Evolutionary conservation across 805 yeast species (phyloP), one percentile per base, ranked within the genome.

Genomic region (Blastobotrys chiropterorum): DNA sequence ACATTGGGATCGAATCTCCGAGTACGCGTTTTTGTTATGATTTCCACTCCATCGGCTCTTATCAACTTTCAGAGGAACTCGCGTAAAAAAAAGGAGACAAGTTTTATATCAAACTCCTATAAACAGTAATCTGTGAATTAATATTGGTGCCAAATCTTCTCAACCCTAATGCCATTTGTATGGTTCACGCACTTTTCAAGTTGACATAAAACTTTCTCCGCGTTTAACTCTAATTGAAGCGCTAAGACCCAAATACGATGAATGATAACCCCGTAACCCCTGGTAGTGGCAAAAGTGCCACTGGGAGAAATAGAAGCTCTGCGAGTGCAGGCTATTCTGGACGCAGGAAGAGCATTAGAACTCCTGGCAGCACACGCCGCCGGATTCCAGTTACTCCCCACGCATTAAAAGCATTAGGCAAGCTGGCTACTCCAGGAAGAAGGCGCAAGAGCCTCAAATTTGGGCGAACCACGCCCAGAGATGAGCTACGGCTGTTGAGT

Each of bases 401-500:
- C 38, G 48, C 59, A 11, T n/a, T 47, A 5, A 49, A 53, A 41
- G 56, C 56, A 3, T 17, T 53, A 19, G 43, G 45, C 17, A 46
- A 22, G 26, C 48, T 51, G 14, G 49, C 54, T 7, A 57, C 62
- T n/a, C 60, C 60, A n/a, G 34, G 34, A 6, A 26, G 34, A 26
- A 17, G 54, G 14, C 53, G 58, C 26, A 15, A 51, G 26, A 42
- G 46, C 6, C 50, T 55, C 6, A 38, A 51, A 38, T 50, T 50
- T 6, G 55, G 48, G 17, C 40, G 16, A 14, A 13, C 48, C 15
- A 58, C 57, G 8, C 58, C 58, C 2, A 42, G 59, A 19, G 57
- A 55, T 11, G 56, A 51, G 11, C 51, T 60, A 16, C 44, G 62
- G 34, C 52, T 50, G 14, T 44, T 60, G 34, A 60, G 63, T 19